Evolutionary conservation across 1,284 basidiomycete genomes (phyloP).

Genomic region (Thecaphora thlaspeos): DNA sequence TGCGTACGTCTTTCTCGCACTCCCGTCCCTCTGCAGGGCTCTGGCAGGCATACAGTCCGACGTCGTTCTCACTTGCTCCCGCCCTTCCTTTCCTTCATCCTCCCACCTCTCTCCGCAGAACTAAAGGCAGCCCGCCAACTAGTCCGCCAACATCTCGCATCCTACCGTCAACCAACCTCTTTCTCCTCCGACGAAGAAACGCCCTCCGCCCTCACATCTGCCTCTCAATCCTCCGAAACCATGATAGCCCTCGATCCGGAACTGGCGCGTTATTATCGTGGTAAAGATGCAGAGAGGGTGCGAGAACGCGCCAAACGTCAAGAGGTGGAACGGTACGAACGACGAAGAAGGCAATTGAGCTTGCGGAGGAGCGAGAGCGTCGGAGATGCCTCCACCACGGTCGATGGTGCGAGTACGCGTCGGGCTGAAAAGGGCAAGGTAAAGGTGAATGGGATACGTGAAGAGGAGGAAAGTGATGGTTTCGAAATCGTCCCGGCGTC

Average conservation of each 20-base stretch:
- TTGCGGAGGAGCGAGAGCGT: background rate
- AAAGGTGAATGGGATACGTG: no score
- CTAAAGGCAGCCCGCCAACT: conserved; percentile 22
- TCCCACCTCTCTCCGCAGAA: conserved; percentile 15
- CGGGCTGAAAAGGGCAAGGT: no score
- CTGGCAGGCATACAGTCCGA: no score
- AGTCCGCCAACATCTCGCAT: conserved; percentile 14
- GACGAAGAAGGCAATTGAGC: conserved; percentile 6
- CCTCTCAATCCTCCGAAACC: no score
- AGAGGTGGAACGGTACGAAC: conserved; percentile 15
- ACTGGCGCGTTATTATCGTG: conserved; percentile 33
- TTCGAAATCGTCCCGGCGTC: background rate
- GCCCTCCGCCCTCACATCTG: conserved; percentile 1
- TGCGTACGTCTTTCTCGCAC: background rate
- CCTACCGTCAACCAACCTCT: background rate
- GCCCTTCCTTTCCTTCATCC: background rate
- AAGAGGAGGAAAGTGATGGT: background rate
- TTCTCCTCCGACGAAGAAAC: conserved; percentile 4
- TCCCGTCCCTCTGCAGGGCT: background rate
- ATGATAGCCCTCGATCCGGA: conserved; percentile 37
- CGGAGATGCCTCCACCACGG: background rate
- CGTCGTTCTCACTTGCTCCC: background rate
- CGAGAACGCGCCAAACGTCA: conserved; percentile 31
- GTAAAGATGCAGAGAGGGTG: conserved; percentile 30
- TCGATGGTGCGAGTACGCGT: no score